Evolutionary conservation across 148 eudicot species (phyloP), one percentile per base, ranked within the genome.

Genomic region (Dysphania ambrosioides): DNA sequence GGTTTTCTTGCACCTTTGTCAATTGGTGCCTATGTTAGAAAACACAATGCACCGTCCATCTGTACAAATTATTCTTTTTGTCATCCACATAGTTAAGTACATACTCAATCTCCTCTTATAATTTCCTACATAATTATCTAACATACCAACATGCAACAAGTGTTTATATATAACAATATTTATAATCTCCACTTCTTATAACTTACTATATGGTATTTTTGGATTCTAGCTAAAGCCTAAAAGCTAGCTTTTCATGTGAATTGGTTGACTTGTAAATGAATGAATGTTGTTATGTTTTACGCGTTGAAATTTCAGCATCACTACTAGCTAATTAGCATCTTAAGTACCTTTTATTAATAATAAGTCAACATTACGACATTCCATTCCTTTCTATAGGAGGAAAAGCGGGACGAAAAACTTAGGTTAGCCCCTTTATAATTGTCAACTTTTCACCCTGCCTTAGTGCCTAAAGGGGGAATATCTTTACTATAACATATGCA

Each of bases 361-460:
- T 16, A 62, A 80, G 79, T 75, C 79, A 80, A 42, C 75, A 75
- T 30, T 70, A 53, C 36, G 78, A 75, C 72, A 79, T 79, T 70
- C 75, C 58, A 49, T 79, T 74, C 55, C 75, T 75, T 78, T 70
- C 70, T 71, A 74, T 74, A 59, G 35, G 55, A 70, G 82, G 66
- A 58, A 51, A 23, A 60, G 40, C 7, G 56, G 4, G 53, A 75
- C 57, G 59, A 40, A 66, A 47, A 53, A 72, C 47, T 77, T 78
- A 57, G 35, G 21, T 80, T 86, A 66, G 21, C 55, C 71, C 27
- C 12, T 79, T 78, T 65, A 2, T 40, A 9, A 67, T 77, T 86
- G 93, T 87, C 93, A 89, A 89, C 21, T 61, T 65, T 65, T 15
- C 68, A 80, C 74, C 57, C 75, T 75, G 66, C 10, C 67, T 72